Conservation (phyloP, 139 green algal species). For the Chlorella sp. region DNA sequence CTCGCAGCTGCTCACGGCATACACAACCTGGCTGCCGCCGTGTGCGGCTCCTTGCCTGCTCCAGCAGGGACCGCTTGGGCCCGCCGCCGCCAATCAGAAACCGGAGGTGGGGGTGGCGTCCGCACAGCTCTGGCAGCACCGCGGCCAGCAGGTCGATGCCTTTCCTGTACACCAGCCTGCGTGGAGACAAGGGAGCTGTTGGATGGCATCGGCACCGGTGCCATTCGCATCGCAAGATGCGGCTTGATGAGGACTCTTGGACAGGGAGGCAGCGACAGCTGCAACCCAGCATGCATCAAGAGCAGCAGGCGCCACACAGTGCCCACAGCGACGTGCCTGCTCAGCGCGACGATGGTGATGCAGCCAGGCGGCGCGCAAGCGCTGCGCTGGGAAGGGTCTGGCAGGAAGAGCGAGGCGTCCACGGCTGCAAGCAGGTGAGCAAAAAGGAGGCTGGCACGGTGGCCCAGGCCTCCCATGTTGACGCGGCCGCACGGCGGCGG, state of each 20-base stretch:
- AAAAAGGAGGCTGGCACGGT: background rate
- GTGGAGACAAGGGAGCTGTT: no score
- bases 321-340: no score
- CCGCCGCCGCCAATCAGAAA: constrained; percentile 77
- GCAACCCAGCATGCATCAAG: no score
- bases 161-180: constrained; percentile 93
- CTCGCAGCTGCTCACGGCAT: no score
- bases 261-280: no score
- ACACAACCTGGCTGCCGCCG: no score
- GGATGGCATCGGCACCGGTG: no score
- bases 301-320: no score
- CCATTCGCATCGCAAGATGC: no score
- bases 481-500: background rate
- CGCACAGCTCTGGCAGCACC: constrained; percentile 81
- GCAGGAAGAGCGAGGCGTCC: constrained; percentile 78
- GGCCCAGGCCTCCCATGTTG: background rate
- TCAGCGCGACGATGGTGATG: background rate
- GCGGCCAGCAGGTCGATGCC: constrained; percentile 91
- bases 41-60: no score
- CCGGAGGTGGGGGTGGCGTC: constrained; percentile 51
- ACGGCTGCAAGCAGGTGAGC: constrained; percentile 62
- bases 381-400: constrained; percentile 20
- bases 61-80: constrained; percentile 80
- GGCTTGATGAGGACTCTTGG: no score
- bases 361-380: background rate